Percentiles rank a stretch among this genome's conserved stretches.
phyloP scores from a whole-genome alignment of 495 filamentous ascomycete genomes.

The Penicillium tannophilum region DNA sequence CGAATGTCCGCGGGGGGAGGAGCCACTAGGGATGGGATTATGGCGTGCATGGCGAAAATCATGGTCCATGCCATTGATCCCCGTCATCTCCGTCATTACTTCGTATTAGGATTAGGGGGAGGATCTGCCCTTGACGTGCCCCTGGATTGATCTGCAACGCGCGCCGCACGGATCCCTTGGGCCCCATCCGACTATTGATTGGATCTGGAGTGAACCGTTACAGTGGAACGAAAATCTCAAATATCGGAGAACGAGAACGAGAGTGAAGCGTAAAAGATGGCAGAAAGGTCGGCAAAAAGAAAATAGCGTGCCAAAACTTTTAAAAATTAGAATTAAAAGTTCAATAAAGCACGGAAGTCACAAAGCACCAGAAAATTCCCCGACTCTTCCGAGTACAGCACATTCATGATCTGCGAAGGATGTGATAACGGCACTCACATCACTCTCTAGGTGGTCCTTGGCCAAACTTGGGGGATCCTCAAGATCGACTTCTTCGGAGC shows the following conservation, averaged over 20 bases:
- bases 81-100: conserved; percentile 19
- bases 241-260: conserved; percentile 24
- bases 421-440: conserved; percentile 8
- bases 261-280: not conserved
- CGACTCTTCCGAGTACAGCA: not conserved
- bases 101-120: conserved; percentile 3
- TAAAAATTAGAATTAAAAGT: not conserved
- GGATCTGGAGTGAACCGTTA: conserved; percentile 36
- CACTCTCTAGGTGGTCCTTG: conserved; percentile 3
- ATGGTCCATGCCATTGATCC: conserved; percentile 8
- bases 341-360: not conserved
- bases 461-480: conserved; percentile 18
- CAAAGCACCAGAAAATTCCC: not conserved
- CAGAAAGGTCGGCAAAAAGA: not conserved
- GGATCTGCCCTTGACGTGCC: conserved; percentile 27
- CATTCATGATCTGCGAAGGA: not conserved
- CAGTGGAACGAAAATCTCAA: conserved; percentile 34
- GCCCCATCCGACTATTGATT: conserved; percentile 34
- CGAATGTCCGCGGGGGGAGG: conserved; percentile 7
- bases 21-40: conserved; percentile 7
- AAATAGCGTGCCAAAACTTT: not conserved
- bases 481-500: conserved; percentile 17
- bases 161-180: conserved; percentile 28
- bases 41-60: conserved; percentile 19
- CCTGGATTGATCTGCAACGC: conserved; percentile 30